Percentiles rank a stretch among this genome's conserved stretches.
phyloP scores from a whole-genome alignment of 2,329 filamentous ascomycete species.

The Trichoderma breve region DNA sequence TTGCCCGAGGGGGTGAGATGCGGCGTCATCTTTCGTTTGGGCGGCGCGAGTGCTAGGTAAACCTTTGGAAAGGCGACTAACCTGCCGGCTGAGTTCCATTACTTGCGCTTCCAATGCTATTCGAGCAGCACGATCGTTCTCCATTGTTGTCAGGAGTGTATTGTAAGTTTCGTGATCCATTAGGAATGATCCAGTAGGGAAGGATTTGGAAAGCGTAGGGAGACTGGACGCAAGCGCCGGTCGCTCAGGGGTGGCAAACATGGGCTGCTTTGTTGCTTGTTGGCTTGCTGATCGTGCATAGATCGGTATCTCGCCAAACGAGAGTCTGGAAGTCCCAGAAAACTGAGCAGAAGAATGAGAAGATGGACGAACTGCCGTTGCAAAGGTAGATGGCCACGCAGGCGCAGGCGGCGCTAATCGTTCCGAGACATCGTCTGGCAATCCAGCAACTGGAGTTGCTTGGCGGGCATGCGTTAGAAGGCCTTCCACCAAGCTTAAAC shows the following conservation, averaged over 20 bases:
- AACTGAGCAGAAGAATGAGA: slow-evolving; percentile 36
- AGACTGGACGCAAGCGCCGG: slow-evolving; percentile 47
- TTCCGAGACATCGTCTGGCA: slow-evolving; percentile 31
- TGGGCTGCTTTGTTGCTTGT: background rate
- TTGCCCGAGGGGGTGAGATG: slow-evolving; percentile 37
- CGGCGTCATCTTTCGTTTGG: slow-evolving; percentile 31
- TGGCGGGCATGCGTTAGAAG: slow-evolving; percentile 52
- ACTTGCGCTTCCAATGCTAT: slow-evolving; percentile 57
- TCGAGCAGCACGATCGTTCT: slow-evolving; percentile 56
- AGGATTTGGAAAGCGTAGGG: slow-evolving; percentile 39
- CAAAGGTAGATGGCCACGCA: slow-evolving; percentile 7
- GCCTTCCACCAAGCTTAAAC: slow-evolving; percentile 53
- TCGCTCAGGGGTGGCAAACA: slow-evolving; percentile 27
- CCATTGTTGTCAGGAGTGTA: slow-evolving; percentile 51
- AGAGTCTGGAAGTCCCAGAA: slow-evolving; percentile 43
- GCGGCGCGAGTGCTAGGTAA: slow-evolving; percentile 20
- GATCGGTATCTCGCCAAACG: slow-evolving; percentile 47
- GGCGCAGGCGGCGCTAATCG: slow-evolving; percentile 28
- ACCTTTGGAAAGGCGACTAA: slow-evolving; percentile 46
- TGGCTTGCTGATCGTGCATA: slow-evolving; percentile 36
- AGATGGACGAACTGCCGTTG: slow-evolving; percentile 19
- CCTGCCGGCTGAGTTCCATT: slow-evolving; percentile 48
- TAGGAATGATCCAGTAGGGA: slow-evolving; percentile 33
- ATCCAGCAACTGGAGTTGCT: slow-evolving; percentile 41
- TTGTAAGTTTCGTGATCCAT: slow-evolving; percentile 45